Evolutionary conservation across 176 grass and related monocot genomes (phyloP), one percentile per base, ranked within the genome.

Genomic region (Eleusine indica): DNA sequence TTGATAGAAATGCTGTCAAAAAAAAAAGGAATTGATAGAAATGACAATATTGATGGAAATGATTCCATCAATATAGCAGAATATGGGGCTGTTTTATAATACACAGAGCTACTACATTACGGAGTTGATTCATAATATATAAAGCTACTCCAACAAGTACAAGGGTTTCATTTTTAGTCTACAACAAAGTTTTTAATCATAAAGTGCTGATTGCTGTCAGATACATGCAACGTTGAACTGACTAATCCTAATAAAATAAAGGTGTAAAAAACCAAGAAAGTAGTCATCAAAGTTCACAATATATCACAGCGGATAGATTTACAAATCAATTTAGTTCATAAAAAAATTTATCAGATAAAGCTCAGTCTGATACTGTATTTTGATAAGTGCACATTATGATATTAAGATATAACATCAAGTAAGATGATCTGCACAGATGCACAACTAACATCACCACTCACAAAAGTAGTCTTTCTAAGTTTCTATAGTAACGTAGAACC

Each of bases 381-480:
- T 74, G 35, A 41, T 6, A 40, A 38, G 28, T 11, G 48, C 53
- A 85, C 14, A 80, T 11, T 43, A 73, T 39, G 47, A 49, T 75
- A 70, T 48, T 14, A 30, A 62, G 60, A 68, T 68, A 35, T 32
- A 17, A 70, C 48, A 71, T 19, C 74, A 74, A 39, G 46, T 63
- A 43, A 57, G 38, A 40, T 16, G 39, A 63, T 82, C 35, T 17
- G 18, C 15, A 65, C 37, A 77, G 11, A 71, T 54, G 19, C 1
- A 1, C 25, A 71, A 78, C 12, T 14, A 21, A 4, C n/a, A 71
- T 41, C 9, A 51, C 35, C 16, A 52, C 41, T 9, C 66, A 70
- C 53, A 15, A 71, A 61, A 51, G 73, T 66, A 77, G 86, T 10
- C 10, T 77, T 54, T 75, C 25, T 25, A 25, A 25, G 25, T 25